Conservation (phyloP, 2,329 filamentous ascomycete species). For the Fusarium sp. region DNA sequence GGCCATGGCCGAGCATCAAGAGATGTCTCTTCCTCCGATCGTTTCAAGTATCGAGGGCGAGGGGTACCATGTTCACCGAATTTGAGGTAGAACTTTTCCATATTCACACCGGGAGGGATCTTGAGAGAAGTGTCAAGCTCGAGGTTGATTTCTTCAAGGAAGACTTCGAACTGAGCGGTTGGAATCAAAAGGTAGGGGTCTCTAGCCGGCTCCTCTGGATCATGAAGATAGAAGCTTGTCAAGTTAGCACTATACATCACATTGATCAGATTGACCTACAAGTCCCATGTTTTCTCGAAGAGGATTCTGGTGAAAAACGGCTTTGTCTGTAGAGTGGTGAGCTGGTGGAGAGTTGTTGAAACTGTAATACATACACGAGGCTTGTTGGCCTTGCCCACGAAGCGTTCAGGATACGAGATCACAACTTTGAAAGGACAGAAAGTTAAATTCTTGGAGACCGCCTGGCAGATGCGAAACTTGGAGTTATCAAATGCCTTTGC, state of each 20-base stretch:
- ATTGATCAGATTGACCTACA: conserved; percentile 64
- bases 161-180: conserved; percentile 68
- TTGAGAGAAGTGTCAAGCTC: conserved; percentile 62
- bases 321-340: conserved; percentile 46
- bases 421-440: conserved; percentile 65
- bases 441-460: conserved; percentile 34
- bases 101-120: conserved; percentile 64
- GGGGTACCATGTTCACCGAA: conserved; percentile 71
- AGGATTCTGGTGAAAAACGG: conserved; percentile 68
- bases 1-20: conserved; percentile 46
- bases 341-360: background rate
- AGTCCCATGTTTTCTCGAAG: conserved; percentile 73
- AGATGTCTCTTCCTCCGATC: conserved; percentile 55
- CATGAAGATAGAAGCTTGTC: conserved; percentile 72
- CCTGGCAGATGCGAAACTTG: conserved; percentile 39
- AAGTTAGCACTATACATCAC: conserved; percentile 12
- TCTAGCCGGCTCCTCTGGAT: conserved; percentile 57
- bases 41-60: conserved; percentile 73
- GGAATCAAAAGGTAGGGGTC: conserved; percentile 72
- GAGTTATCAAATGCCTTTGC: conserved; percentile 36
- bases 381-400: conserved; percentile 63
- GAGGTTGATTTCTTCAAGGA: conserved; percentile 72
- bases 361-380: conserved; percentile 52
- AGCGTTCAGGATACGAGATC: conserved; percentile 66
- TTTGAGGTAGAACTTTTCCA: conserved; percentile 65